Base-by-base conservation (phyloP, 352 stramenopile species). In the Phytophthora sp. region DNA sequence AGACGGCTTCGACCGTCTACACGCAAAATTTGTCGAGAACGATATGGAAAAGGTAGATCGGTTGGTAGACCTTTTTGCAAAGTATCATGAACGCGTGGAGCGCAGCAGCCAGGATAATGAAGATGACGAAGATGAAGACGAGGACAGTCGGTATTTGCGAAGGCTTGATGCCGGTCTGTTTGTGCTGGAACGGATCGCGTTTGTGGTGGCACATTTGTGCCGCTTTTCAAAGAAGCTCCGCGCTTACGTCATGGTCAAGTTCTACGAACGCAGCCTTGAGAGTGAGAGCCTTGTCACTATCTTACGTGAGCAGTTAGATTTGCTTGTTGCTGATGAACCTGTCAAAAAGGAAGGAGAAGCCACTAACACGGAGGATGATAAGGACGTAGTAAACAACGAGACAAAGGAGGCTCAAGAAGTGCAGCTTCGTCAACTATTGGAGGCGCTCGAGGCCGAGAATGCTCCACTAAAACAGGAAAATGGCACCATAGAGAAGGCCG, bases 31-130 rank as follows among this genome's bases (percentile, higher is more conserved):
- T 69, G 60, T 93, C 1, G 87, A 95, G 51, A 88, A 78, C 21
- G 79, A 91, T 7, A 87, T 90, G 69, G 84, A 95, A 34, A 95
- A 95, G 58, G 54, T 92, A 18, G 87, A 95, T 51, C 80, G 87
- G 13, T 54, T 92, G 3, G 70, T 95, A 9, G 85, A 94, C 59
- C 50, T 93, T 23, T 93, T 93, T 53, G 77, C 73, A 2, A 87
- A 88, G 56, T 94, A 94, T 60, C 64, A 93, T 15, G 58, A 66
- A 1, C 79, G 83, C 3, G 83, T 95, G 1, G 49, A 67, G 23
- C 52, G 62, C 6, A 77, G 77, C 17, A 28, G 42, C 0, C 32
- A 70, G 8, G 60, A 82, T 4, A 54, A 76, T 0, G 73, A 79
- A 31, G 66, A 72, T 3, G 62, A 70, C 0, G 62, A 79, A 7